phyloP scores from a whole-genome alignment of 169 alveolate species.

The Plasmodium gallinaceum region DNA sequence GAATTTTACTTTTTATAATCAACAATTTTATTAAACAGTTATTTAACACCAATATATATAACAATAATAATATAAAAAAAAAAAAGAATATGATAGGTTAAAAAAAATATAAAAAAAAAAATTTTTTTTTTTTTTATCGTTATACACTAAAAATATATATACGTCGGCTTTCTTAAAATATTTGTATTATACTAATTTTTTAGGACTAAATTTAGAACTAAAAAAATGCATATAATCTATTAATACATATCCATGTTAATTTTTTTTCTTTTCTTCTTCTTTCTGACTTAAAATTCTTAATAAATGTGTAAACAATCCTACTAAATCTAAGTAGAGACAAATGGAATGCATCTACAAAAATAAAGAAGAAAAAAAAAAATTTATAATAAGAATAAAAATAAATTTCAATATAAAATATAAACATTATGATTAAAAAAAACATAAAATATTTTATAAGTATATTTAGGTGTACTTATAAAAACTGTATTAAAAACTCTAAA shows the following conservation, averaged over 20 bases:
- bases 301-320: constrained; percentile 67
- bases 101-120: background rate
- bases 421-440: background rate
- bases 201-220: constrained; percentile 4
- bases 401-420: background rate
- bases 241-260: background rate
- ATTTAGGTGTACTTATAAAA: no score
- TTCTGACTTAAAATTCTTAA: constrained; percentile 63
- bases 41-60: constrained; percentile 14
- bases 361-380: constrained; percentile 2
- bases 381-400: no score
- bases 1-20: background rate
- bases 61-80: constrained; percentile 30
- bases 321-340: constrained; percentile 57
- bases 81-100: background rate
- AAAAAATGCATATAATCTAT: background rate
- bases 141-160: background rate
- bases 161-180: no score
- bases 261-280: constrained; percentile 57
- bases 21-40: constrained; percentile 24
- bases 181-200: background rate
- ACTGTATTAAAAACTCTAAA: no score
- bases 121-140: constrained; percentile 18
- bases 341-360: constrained; percentile 62
- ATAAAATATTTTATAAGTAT: no score